Evolutionary conservation across 1,139 yeast species (phyloP), one percentile per base, ranked within the genome.

Genomic region (Torulaspora pretoriensis): DNA sequence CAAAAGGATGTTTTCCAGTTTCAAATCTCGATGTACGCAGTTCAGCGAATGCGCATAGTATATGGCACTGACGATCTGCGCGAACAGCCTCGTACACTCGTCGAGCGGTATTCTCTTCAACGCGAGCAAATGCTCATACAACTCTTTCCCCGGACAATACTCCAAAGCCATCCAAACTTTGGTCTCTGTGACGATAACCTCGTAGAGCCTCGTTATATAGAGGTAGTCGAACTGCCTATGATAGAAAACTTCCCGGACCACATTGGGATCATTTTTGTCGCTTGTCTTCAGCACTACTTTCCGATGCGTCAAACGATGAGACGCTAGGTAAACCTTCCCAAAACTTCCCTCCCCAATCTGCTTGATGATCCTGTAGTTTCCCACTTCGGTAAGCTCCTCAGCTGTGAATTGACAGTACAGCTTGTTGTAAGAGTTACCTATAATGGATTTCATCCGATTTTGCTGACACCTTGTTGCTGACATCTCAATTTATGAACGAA

Each of bases 241-340:
- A 61, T 89, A 94, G 60, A 85, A 89, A 28, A 88, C 88, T 59
- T 92, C 98, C 48, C 97, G 71, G 25, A 90, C 95, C n/a, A 92
- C 75, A 57, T 89, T 89, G 24, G 95, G 90, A 61, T 87, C 95
- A 46, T 77, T 78, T 45, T 82, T 78, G n/a, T 77, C 72, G 2
- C 97, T 95, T 48, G 92, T 83, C 59, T 92, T 92, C 47, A 92
- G 67, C 24, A 94, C 97, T 3, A 87, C 95, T 57, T 82, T 81
- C 17, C 80, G 73, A 47, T 80, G 80, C 8, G 95, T 74, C 39
- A 88, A 71, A 38, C 75, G 75, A 61, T 92, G 97, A 26, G 71
- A 71, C 1, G 96, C 97, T 35, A 90, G 69, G 60, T 84, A 92
- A 1, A 89, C 96, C 59, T 85, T 86, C 6, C 97, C 97, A 71